Base-by-base conservation (phyloP, 1,139 yeast genomes). In the Nakaseomyces sp. region DNA sequence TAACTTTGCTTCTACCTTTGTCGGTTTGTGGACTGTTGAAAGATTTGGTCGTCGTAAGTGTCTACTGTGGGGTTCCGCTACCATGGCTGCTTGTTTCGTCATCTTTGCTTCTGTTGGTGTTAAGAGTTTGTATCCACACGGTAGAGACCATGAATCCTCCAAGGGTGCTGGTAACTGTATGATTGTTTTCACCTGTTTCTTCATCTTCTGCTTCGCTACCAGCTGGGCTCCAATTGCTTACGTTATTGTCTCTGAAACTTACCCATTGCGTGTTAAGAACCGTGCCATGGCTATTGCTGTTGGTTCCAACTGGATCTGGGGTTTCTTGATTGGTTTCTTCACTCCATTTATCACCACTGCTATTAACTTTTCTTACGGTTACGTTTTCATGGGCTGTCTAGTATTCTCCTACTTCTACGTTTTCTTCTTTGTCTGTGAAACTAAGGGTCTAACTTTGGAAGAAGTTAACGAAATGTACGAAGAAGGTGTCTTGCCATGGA, bases 171-270 rank as follows among this genome's bases (percentile, higher is more conserved):
- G 43, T 41, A 41, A 41, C 24, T 36, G 38, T 30, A 41, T 41
- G 43, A 41, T 41, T 20, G 43, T 41, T 9, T 41, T 41, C 20
- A 41, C 40, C 2, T 41, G 43, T 22, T 41, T 41, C 15, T 41
- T 41, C 24, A 41, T 41, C 19, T 41, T 41, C 36, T 41, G 40
- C 35, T 41, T 41, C 16, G 43, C 43, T 15, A 41, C 39, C 20
- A 41, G 40, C 24, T 82, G 91, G 91, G 93, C 87, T 48, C 88
- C 91, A 54, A 76, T 80, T 57, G 79, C 79, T 43, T 83, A 71
- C 68, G 79, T 79, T 50, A 76, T 81, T 57, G 74, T 77, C 42
- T 76, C 88, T 30, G 91, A 83, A 67, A 71, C 79, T 47, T 82
- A 76, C 67, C 89, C 91, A 59, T 73, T 81, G 52, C 74, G 87